Evolutionary conservation across 805 yeast species (phyloP).

Genomic region (Starmerella cellae): DNA sequence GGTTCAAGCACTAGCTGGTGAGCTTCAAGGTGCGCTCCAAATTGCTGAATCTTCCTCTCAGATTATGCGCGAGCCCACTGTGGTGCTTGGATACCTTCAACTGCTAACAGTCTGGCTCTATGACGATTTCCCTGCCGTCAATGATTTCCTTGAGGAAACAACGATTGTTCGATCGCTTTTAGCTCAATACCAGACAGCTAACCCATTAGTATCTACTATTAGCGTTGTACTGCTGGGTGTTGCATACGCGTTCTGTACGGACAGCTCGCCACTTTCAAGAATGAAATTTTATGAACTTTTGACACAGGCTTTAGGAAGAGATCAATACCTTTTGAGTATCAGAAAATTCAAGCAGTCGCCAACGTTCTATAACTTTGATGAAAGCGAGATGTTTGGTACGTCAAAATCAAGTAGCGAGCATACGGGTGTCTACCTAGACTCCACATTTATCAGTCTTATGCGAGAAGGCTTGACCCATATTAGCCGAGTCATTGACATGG

Average conservation of each 20-base stretch:
- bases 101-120: conserved; percentile 62
- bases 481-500: conserved; percentile 54
- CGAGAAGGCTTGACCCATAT: conserved; percentile 60
- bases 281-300: conserved; percentile 47
- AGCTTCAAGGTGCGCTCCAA: conserved; percentile 39
- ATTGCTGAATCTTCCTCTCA: conserved; percentile 32
- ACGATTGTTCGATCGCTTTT: conserved; percentile 55
- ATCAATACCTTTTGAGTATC: conserved; percentile 60
- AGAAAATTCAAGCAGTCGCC: conserved; percentile 55
- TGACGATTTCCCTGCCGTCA: conserved; percentile 62
- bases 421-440: conserved; percentile 67
- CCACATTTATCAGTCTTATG: conserved; percentile 48
- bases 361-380: conserved; percentile 38
- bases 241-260: conserved; percentile 60
- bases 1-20: conserved; percentile 66
- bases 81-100: conserved; percentile 65
- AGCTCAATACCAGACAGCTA: conserved; percentile 42
- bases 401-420: conserved; percentile 69
- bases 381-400: conserved; percentile 33
- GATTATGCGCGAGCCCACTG: conserved; percentile 50
- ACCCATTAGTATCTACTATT: conserved; percentile 57
- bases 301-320: conserved; percentile 63
- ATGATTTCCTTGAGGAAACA: conserved; percentile 52
- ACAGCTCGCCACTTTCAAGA: conserved; percentile 44
- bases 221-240: conserved; percentile 59